phyloP scores from a whole-genome alignment of 2,329 filamentous ascomycete genomes.

The Colletotrichum chrysophilum region DNA sequence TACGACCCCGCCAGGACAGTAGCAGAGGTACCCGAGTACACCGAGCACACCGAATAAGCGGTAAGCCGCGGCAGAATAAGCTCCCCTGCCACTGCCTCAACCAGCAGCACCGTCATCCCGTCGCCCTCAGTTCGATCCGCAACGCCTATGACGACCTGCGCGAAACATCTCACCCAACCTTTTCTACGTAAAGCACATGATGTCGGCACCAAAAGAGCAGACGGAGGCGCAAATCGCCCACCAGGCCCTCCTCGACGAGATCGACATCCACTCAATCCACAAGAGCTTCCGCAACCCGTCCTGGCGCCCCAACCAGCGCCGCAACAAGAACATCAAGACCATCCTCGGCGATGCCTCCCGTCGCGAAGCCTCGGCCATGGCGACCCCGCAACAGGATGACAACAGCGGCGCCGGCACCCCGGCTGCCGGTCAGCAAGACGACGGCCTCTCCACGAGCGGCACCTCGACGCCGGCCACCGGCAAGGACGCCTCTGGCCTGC shows the following conservation, averaged over 20 bases:
- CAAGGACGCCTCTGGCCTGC: slow-evolving; percentile 42
- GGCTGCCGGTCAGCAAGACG: slow-evolving; percentile 39
- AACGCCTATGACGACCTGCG: background rate
- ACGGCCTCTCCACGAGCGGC: slow-evolving; percentile 62
- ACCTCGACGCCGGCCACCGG: slow-evolving; percentile 59
- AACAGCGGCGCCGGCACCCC: slow-evolving; percentile 76
- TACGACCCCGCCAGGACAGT: background rate
- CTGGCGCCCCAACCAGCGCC: slow-evolving; percentile 92
- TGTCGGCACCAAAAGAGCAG: slow-evolving; percentile 71
- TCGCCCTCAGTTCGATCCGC: background rate
- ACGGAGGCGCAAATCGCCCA: slow-evolving; percentile 81
- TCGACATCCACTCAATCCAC: slow-evolving; percentile 86
- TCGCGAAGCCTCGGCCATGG: slow-evolving; percentile 80
- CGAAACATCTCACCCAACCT: background rate
- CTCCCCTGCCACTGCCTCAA: slow-evolving; percentile 3
- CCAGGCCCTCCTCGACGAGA: slow-evolving; percentile 83
- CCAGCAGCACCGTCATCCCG: background rate
- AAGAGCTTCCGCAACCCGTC: slow-evolving; percentile 89
- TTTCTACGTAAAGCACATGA: slow-evolving; percentile 52
- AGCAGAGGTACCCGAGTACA: background rate
- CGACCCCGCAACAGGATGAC: slow-evolving; percentile 75
- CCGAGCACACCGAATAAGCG: slow-evolving; percentile 14
- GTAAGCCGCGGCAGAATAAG: slow-evolving; percentile 20
- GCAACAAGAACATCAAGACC: slow-evolving; percentile 99
- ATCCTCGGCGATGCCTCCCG: slow-evolving; percentile 89